Conservation (phyloP, 345 rosid species). For the Adansonia digitata region DNA sequence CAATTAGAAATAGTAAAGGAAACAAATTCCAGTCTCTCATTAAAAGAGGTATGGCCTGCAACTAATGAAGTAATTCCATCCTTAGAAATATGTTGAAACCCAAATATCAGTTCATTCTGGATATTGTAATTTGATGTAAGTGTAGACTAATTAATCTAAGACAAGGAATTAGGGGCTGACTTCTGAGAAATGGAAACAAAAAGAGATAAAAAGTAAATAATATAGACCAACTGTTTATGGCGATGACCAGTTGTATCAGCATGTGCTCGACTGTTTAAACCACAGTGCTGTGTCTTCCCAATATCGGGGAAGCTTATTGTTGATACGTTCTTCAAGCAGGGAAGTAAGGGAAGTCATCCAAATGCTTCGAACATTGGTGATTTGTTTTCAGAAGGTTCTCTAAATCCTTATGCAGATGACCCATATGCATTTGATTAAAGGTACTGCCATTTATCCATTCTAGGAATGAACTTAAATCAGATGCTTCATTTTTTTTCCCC, state of each 20-base stretch:
- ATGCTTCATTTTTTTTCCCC: neutral
- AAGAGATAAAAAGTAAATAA: neutral
- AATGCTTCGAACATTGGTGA: constrained; percentile 76
- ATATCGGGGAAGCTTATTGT: neutral
- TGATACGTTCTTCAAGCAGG: constrained; percentile 35
- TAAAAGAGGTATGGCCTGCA: neutral
- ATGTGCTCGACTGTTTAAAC: neutral
- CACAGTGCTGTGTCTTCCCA: neutral
- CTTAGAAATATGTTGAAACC: neutral
- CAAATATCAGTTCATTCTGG: neutral
- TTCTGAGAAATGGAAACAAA: neutral
- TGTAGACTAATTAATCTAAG: neutral
- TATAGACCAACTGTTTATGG: neutral
- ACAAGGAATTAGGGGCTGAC: neutral
- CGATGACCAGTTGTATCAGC: neutral
- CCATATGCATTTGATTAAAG: constrained; percentile 87
- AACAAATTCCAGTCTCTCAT: constrained; percentile 4
- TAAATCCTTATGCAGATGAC: constrained; percentile 90
- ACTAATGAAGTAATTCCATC: neutral
- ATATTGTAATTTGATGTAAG: neutral
- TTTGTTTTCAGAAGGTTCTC: constrained; percentile 83
- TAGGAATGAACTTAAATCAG: neutral
- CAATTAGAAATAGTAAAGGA: neutral
- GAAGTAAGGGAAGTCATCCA: constrained; percentile 29
- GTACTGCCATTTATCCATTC: constrained; percentile 12